Evolutionary conservation across 78 protist species (phyloP).

Genomic region (Goniomonas avonlea): DNA sequence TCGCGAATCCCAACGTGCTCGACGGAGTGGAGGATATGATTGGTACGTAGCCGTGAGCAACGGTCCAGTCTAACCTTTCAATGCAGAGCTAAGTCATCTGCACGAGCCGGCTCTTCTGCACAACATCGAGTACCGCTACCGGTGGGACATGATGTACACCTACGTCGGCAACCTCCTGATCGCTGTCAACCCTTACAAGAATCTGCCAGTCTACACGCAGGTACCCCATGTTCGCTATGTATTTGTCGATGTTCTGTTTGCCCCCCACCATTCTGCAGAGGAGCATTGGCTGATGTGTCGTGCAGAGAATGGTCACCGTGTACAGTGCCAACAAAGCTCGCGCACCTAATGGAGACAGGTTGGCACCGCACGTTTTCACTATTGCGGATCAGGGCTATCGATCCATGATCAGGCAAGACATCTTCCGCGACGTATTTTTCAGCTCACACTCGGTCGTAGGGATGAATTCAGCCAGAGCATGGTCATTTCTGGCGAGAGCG

Average conservation of each 20-base stretch:
- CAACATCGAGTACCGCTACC: slow-evolving; percentile 15
- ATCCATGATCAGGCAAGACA: not conserved
- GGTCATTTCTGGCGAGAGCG: slow-evolving; percentile 79
- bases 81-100: no score
- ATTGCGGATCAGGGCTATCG: slow-evolving; percentile 62
- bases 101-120: slow-evolving; percentile 14
- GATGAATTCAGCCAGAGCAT: slow-evolving; percentile 40
- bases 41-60: no score
- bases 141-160: slow-evolving; percentile 8
- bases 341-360: no score
- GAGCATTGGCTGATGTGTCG: no score
- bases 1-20: no score
- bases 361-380: slow-evolving; percentile 74
- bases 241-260: no score
- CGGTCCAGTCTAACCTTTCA: no score
- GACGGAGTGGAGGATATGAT: no score
- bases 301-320: slow-evolving; percentile 43
- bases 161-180: slow-evolving; percentile 39
- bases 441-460: not conserved
- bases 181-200: slow-evolving; percentile 69
- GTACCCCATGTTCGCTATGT: no score
- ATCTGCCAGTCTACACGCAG: slow-evolving; percentile 39
- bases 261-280: no score
- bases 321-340: slow-evolving; percentile 58
- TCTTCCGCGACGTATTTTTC: no score